Evolutionary conservation across 305 asterid species (phyloP).

Genomic region (Lippia alba): DNA sequence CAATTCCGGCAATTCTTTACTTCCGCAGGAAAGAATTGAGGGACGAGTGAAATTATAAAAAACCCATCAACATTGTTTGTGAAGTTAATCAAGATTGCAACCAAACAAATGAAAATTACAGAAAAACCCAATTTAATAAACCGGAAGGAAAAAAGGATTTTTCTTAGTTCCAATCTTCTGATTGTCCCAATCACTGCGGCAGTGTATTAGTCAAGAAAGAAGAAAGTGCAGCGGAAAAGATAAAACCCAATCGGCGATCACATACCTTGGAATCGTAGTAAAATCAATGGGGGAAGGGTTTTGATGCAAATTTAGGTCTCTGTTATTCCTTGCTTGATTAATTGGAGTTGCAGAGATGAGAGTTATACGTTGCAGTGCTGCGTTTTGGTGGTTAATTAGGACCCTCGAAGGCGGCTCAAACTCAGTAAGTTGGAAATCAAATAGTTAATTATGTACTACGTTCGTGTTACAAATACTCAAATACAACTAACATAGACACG

Average conservation of each 20-base stretch:
- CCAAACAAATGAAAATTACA: background rate
- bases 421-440: no score
- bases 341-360: background rate
- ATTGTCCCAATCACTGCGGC: conserved; percentile 4
- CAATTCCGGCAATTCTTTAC: background rate
- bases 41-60: background rate
- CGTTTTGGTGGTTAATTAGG: background rate
- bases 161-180: conserved; percentile 4
- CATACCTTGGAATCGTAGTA: conserved; percentile 24
- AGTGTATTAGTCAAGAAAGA: conserved; percentile 2
- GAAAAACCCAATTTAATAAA: conserved; percentile 1
- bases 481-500: no score
- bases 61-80: conserved; percentile 8
- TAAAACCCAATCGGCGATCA: conserved; percentile 13
- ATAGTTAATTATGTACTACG: no score
- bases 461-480: no score
- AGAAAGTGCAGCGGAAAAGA: conserved; percentile 3
- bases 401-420: no score
- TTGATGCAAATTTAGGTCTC: no score
- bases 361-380: background rate
- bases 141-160: background rate
- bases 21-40: conserved; percentile 2
- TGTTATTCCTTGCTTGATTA: no score
- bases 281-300: background rate
- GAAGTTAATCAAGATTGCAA: background rate